Conservation (phyloP, 257 asterid genomes). For the Solanum chiquidenum region DNA sequence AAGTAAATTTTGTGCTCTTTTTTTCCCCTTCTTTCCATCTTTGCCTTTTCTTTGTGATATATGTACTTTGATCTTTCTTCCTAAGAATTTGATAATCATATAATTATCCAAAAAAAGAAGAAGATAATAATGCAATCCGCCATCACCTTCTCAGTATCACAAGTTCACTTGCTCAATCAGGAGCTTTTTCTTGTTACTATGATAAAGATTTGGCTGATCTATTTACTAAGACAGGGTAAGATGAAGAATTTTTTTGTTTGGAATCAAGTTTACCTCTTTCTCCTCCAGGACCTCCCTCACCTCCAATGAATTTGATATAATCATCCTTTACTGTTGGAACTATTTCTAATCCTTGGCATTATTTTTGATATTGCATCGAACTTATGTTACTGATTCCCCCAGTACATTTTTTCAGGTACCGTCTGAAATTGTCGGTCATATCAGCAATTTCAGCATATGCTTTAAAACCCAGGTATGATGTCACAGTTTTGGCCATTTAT, state of each 20-base stretch:
- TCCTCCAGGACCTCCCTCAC: not conserved
- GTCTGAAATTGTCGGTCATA: conserved; percentile 53
- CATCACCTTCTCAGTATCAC: not conserved
- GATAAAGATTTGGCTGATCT: not conserved
- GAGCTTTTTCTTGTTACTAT: not conserved
- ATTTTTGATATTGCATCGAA: not conserved
- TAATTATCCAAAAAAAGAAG: not conserved
- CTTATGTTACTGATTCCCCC: not conserved
- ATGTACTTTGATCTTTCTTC: not conserved
- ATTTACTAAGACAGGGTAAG: not conserved
- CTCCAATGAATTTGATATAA: not conserved
- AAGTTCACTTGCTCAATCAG: not conserved
- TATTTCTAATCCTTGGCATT: not conserved
- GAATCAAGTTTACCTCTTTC: not conserved
- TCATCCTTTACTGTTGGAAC: not conserved
- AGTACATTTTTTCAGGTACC: conserved; percentile 31
- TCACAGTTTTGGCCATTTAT: not conserved
- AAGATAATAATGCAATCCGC: not conserved
- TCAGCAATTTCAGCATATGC: conserved; percentile 48
- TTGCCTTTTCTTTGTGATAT: not conserved
- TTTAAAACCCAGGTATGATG: conserved; percentile 40
- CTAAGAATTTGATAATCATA: not conserved
- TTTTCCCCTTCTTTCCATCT: not conserved
- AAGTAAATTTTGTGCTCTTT: not conserved
- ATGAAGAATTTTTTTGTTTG: not conserved